Conservation (phyloP, 1,284 basidiomycete species). For the Tilletia walkeri region DNA sequence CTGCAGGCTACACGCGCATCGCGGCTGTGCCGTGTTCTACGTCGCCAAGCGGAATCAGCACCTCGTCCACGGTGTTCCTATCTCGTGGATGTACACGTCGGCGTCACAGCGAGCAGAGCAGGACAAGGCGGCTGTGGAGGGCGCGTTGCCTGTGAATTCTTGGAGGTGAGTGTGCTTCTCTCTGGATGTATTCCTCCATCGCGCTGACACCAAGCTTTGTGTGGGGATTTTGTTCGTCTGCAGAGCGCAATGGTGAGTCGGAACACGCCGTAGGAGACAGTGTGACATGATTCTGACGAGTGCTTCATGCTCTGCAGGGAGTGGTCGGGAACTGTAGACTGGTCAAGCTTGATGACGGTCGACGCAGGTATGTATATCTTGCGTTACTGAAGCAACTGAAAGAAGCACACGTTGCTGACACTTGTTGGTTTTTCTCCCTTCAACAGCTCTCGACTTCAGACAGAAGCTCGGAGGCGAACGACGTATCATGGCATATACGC, state of each 20-base stretch:
- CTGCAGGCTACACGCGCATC: conserved; percentile 69
- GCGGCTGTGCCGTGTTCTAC: conserved; percentile 72
- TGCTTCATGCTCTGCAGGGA: conserved; percentile 2
- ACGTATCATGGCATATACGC: conserved; percentile 73
- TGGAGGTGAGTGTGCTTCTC: conserved; percentile 7
- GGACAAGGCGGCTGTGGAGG: background rate
- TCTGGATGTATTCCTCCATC: background rate
- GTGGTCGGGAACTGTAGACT: conserved; percentile 33
- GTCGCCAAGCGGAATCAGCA: conserved; percentile 76
- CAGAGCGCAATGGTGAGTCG: conserved; percentile 28
- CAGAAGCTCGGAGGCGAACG: conserved; percentile 78
- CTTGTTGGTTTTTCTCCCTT: conserved; percentile 13
- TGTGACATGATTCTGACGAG: too few species aligned
- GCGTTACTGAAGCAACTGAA: background rate
- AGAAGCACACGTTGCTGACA: background rate
- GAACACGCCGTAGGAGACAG: too few species aligned
- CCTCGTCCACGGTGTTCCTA: conserved; percentile 73
- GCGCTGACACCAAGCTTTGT: conserved; percentile 16
- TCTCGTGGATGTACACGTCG: conserved; percentile 64
- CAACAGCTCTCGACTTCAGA: conserved; percentile 72
- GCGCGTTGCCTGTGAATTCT: conserved; percentile 42
- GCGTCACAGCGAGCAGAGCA: background rate
- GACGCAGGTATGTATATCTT: conserved; percentile 11
- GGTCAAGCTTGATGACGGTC: conserved; percentile 31
- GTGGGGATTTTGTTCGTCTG: conserved; percentile 18